Evolutionary conservation across 257 asterid genomes (phyloP).

Genomic region (Linaria vulgaris): DNA sequence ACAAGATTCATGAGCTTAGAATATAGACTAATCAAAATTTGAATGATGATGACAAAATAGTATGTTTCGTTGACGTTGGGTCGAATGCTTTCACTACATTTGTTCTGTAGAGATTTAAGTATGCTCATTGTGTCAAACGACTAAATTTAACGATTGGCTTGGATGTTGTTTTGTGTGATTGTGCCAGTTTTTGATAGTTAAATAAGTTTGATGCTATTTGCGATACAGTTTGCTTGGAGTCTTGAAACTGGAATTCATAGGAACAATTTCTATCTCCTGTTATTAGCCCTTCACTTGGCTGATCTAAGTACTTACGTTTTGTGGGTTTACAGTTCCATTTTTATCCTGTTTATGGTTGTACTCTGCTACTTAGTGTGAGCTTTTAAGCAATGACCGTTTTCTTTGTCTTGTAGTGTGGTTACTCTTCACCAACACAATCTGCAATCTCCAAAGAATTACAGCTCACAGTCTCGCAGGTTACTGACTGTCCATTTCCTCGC

Average conservation of each 20-base stretch:
- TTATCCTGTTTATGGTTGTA: too few relatives aligned
- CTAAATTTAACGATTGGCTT: not conserved
- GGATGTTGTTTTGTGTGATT: not conserved
- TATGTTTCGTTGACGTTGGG: too few relatives aligned
- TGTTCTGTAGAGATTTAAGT: too few relatives aligned
- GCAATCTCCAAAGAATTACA: slow-evolving; percentile 63
- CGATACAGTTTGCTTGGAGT: too few relatives aligned
- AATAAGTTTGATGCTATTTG: too few relatives aligned
- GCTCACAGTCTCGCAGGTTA: slow-evolving; percentile 83
- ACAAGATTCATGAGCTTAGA: too few relatives aligned
- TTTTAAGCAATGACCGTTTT: slow-evolving; percentile 22
- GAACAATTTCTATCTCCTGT: too few relatives aligned
- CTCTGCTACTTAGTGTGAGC: not conserved
- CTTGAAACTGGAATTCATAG: too few relatives aligned
- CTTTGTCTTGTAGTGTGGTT: slow-evolving; percentile 64
- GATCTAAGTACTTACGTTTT: not conserved
- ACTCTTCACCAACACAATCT: slow-evolving; percentile 84
- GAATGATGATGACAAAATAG: too few relatives aligned
- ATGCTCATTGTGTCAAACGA: not conserved
- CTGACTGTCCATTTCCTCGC: slow-evolving; percentile 19
- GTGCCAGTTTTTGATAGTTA: not conserved
- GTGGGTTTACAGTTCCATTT: not conserved
- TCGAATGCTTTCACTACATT: too few relatives aligned
- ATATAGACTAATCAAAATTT: too few relatives aligned
- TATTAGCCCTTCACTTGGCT: not conserved